A percentile compares a stretch with the other conserved stretches of the same genome.
phyloP scores from a whole-genome alignment of 805 yeast species.

The Wickerhamomyces ciferrii region DNA sequence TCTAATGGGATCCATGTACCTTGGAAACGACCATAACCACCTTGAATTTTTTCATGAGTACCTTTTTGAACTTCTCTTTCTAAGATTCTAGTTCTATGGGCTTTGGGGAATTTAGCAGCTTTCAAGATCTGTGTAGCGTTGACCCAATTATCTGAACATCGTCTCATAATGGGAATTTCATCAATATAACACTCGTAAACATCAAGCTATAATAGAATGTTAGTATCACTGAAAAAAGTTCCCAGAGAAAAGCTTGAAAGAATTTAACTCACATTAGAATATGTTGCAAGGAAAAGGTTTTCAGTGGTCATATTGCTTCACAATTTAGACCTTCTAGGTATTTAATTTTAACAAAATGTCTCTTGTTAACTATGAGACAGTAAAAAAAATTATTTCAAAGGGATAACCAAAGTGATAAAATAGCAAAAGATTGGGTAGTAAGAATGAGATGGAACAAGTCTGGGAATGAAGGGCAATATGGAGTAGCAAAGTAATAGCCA shows the following conservation, averaged over 20 bases:
- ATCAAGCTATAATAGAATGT: slow-evolving; percentile 13
- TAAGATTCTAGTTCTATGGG: slow-evolving; percentile 69
- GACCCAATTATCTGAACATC: slow-evolving; percentile 91
- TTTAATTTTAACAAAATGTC: not conserved
- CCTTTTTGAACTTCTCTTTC: slow-evolving; percentile 71
- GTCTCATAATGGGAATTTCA: slow-evolving; percentile 56
- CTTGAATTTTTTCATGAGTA: slow-evolving; percentile 72
- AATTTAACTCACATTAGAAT: slow-evolving; percentile 17
- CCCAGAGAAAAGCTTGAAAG: not conserved
- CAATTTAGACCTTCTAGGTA: not conserved
- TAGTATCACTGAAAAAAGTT: not conserved
- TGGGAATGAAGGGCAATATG: not conserved
- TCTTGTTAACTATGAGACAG: not conserved
- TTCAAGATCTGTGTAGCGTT: slow-evolving; percentile 80
- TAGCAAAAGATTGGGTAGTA: no score
- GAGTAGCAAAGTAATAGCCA: not conserved
- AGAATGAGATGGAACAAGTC: no score
- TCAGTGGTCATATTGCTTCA: not conserved
- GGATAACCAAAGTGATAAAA: not conserved
- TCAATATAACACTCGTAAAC: slow-evolving; percentile 24
- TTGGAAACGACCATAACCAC: slow-evolving; percentile 81
- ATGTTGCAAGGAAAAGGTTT: slow-evolving; percentile 19
- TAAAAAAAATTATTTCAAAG: not conserved
- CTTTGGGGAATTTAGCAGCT: slow-evolving; percentile 73
- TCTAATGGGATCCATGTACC: slow-evolving; percentile 82